A percentile compares a stretch with the other conserved stretches of the same genome.
Conservation (phyloP, 805 yeast species). For the Candida easanensis region DNA sequence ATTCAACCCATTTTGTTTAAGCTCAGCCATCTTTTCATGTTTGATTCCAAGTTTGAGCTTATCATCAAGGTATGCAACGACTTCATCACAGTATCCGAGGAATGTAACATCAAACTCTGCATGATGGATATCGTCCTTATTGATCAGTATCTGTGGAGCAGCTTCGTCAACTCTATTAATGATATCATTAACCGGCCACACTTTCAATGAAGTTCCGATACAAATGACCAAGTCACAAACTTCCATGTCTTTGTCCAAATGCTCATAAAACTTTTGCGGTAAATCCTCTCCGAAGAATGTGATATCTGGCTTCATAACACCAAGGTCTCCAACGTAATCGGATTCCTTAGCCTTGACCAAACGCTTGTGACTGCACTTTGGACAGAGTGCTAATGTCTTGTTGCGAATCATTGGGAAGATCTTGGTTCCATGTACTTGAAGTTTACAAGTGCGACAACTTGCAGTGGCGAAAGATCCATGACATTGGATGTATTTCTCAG, state of each 20-base stretch:
- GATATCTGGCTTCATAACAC: constrained; percentile 89
- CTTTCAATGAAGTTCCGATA: constrained; percentile 89
- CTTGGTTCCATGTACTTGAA: constrained; percentile 60
- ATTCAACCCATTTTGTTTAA: constrained; percentile 32
- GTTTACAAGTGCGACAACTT: constrained; percentile 74
- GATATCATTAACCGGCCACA: constrained; percentile 87
- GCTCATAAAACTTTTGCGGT: constrained; percentile 65
- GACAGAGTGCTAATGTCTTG: constrained; percentile 68
- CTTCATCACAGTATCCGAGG: constrained; percentile 82
- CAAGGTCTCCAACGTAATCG: constrained; percentile 47
- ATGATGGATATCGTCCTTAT: constrained; percentile 72
- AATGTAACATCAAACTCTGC: constrained; percentile 76
- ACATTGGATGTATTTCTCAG: constrained; percentile 76
- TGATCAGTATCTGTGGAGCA: constrained; percentile 82
- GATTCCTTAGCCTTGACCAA: constrained; percentile 29
- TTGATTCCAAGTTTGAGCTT: constrained; percentile 61
- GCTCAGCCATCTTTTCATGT: constrained; percentile 46
- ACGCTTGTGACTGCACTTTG: constrained; percentile 53
- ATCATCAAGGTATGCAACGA: constrained; percentile 60
- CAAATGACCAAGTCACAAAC: constrained; percentile 78
- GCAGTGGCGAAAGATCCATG: constrained; percentile 93
- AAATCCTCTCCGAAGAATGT: constrained; percentile 87
- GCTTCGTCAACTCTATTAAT: constrained; percentile 68
- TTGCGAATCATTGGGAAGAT: constrained; percentile 58
- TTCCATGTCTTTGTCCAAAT: constrained; percentile 54